These are phyloP conservation scores for Geosmithia flava DNA, from an alignment of 2,329 filamentous ascomycete genomes.

Conservation along the genomic window DNA sequence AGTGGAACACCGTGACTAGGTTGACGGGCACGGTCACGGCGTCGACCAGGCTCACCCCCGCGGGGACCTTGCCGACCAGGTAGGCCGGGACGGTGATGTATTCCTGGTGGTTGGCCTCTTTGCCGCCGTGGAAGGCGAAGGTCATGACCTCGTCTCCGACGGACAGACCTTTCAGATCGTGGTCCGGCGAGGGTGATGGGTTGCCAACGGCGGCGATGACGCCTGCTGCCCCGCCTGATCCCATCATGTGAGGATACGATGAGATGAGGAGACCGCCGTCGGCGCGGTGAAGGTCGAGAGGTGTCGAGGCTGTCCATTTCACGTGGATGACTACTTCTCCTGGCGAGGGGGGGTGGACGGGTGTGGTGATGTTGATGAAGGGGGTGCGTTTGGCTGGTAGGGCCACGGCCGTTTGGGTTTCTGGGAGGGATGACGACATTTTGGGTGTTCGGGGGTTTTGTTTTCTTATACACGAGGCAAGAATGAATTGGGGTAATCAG, in stretches of 20 bases:
- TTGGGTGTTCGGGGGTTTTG: not conserved
- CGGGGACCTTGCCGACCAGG: slow-evolving; percentile 31
- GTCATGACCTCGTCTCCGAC: slow-evolving; percentile 44
- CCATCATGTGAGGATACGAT: slow-evolving; percentile 33
- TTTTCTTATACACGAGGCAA: too few relatives aligned
- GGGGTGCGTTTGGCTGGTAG: slow-evolving; percentile 39
- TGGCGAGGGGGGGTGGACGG: slow-evolving; percentile 16
- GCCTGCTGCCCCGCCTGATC: slow-evolving; percentile 36
- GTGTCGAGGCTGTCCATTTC: slow-evolving; percentile 47
- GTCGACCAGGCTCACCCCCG: slow-evolving; percentile 24
- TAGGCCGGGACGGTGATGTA: slow-evolving; percentile 39
- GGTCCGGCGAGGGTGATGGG: too few relatives aligned
- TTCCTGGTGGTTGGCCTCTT: slow-evolving; percentile 42
- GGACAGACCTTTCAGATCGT: slow-evolving; percentile 24
- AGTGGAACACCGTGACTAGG: slow-evolving; percentile 46
- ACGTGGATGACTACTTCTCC: slow-evolving; percentile 41
- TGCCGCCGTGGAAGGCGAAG: slow-evolving; percentile 32
- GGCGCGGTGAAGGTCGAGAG: slow-evolving; percentile 48
- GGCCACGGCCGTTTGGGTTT: slow-evolving; percentile 48
- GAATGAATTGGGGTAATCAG: too few relatives aligned
- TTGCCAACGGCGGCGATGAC: slow-evolving; percentile 27
- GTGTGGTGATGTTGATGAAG: slow-evolving; percentile 40
- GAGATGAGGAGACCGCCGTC: slow-evolving; percentile 44
- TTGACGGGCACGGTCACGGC: slow-evolving; percentile 45
- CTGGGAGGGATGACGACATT: not conserved